Base-by-base conservation (phyloP, 1,284 basidiomycete species). In the Porodaedalea pini region DNA sequence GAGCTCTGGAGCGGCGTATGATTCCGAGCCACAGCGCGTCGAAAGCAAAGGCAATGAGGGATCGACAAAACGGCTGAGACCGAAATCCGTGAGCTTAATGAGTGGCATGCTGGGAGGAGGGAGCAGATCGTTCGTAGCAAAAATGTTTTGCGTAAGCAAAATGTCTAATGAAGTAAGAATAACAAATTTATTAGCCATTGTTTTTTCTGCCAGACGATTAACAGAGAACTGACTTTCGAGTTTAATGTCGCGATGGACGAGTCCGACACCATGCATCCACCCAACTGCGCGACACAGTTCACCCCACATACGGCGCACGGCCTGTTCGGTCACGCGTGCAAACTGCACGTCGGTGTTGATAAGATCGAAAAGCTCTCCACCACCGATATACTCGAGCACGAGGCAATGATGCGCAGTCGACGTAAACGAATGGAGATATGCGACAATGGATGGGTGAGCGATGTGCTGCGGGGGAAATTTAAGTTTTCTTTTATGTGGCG, bases 221-320 rank as follows among this genome's bases (percentile, higher is more conserved):
- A 52, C 10, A 36, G 7, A 13, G 17, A 2, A 37, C 34, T 67
- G 66, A 94, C 92, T 97, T 72, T 97, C 94, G 17, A 97, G 82
- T 75, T 97, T 97, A 73, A 97, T 87, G 73, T 97, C 94, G 2
- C 94, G 81, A 72, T 97, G 94, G 0, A 96, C 92, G 37, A 96
- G 80, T 1, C 87, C 86, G 29, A 92, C 86, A 45, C 82, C 78
- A 68, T 97, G 94, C 83, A 97, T 87, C 92, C 92, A 97, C 1
- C 84, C 86, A 0, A 96, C 88, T 1, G 88, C 93, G 47, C 82
- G 81, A 58, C 81, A 84, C 1, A 97, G 75, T 70, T 96, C 94
- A 48, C 79, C 78, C 77, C 89, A 94, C 61, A 95, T 85, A 39
- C 90, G 73, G 32, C 85, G 74, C 0, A 94, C 75, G 7, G 92